A percentile compares a stretch with the other conserved stretches of the same genome.
Evolutionary conservation across 176 grass and related monocot genomes (phyloP).

Genomic region (Aegilops tauschii): DNA sequence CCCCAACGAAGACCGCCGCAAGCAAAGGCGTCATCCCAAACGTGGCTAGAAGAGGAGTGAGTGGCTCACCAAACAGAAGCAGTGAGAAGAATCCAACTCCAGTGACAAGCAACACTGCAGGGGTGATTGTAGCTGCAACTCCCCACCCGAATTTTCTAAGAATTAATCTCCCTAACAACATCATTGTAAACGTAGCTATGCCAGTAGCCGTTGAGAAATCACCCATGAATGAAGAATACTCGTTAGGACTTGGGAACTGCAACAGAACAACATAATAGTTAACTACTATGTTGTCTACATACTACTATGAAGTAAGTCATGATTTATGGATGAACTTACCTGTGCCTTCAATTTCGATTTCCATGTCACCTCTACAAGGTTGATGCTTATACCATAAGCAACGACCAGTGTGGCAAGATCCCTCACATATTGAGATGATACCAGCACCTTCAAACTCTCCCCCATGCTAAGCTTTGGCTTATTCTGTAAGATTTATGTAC

Average conservation of each 20-base stretch:
- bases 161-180: slow-evolving; percentile 90
- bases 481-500: slow-evolving; percentile 46
- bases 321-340: slow-evolving; percentile 31
- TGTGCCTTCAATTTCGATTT: slow-evolving; percentile 99
- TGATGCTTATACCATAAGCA: slow-evolving; percentile 99
- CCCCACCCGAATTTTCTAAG: slow-evolving; percentile 94
- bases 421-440: slow-evolving; percentile 94
- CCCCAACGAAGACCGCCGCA: slow-evolving; percentile 93
- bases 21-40: slow-evolving; percentile 93
- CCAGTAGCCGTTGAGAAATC: slow-evolving; percentile 98
- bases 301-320: background rate
- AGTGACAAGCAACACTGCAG: slow-evolving; percentile 85
- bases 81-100: slow-evolving; percentile 99
- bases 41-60: slow-evolving; percentile 65
- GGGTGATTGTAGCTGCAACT: slow-evolving; percentile 93
- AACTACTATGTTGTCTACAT: background rate
- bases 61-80: slow-evolving; percentile 80
- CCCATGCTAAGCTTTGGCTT: slow-evolving; percentile 92
- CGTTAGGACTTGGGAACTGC: slow-evolving; percentile 95
- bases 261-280: slow-evolving; percentile 17
- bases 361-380: slow-evolving; percentile 97
- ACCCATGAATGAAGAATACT: slow-evolving; percentile 99
- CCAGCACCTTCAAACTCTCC: slow-evolving; percentile 92
- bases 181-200: slow-evolving; percentile 98
- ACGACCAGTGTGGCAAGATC: slow-evolving; percentile 98